Conservation (phyloP, 176 grass and related monocot genomes). For the Bolboschoenus planiculmis region DNA sequence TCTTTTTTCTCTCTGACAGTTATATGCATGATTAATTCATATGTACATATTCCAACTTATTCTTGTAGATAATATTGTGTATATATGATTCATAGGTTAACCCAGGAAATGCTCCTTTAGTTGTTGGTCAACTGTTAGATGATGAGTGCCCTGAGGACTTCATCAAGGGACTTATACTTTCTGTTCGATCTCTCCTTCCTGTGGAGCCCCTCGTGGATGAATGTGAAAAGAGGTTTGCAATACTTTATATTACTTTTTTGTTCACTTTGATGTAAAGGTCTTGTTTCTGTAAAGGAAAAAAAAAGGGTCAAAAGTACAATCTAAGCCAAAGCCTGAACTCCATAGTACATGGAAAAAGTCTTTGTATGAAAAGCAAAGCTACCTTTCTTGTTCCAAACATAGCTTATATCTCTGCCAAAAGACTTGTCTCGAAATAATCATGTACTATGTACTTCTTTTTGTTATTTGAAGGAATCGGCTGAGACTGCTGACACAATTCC, state of each 20-base stretch:
- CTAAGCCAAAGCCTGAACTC: not conserved
- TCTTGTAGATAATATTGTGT: constrained; percentile 19
- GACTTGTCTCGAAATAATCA: not conserved
- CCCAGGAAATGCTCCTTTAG: constrained; percentile 83
- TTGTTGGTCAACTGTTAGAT: constrained; percentile 84
- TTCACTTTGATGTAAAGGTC: not conserved
- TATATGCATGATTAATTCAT: not conserved
- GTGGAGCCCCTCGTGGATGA: constrained; percentile 90
- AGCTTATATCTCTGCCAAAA: not conserved
- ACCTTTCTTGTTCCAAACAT: not conserved
- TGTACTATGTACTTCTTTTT: not conserved
- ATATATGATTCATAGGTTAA: constrained; percentile 53
- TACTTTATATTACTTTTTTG: not conserved
- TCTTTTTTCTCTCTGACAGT: not conserved
- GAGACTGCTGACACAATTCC: constrained; percentile 70
- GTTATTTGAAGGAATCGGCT: constrained; percentile 53
- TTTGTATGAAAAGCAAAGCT: not conserved
- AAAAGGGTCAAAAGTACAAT: not conserved
- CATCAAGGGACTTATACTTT: constrained; percentile 92
- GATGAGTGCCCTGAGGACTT: constrained; percentile 97
- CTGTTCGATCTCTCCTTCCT: constrained; percentile 77
- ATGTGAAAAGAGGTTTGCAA: constrained; percentile 59
- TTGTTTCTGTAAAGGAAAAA: not conserved
- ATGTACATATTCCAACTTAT: not conserved
- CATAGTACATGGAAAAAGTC: not conserved